A percentile compares a stretch with the other conserved stretches of the same genome.
Conservation (phyloP, 495 filamentous ascomycete genomes). For the Xylaria longipes region DNA sequence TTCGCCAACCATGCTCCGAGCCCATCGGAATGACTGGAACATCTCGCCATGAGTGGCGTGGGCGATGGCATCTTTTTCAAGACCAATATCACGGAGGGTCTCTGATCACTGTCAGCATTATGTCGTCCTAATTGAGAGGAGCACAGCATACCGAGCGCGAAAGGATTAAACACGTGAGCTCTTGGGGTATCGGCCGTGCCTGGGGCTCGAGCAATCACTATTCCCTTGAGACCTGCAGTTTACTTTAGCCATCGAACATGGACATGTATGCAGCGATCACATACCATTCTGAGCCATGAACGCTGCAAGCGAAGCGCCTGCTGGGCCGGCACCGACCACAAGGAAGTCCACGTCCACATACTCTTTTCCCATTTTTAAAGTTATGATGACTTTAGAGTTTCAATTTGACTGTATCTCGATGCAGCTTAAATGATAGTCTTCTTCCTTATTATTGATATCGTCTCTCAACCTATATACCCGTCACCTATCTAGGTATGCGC, state of each 20-base stretch:
- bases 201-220: slow-evolving; percentile 53
- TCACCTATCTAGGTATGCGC: background rate
- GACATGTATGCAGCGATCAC: slow-evolving; percentile 7
- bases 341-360: slow-evolving; percentile 42
- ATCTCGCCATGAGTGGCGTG: slow-evolving; percentile 46
- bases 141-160: slow-evolving; percentile 47
- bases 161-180: slow-evolving; percentile 62
- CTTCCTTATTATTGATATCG: background rate
- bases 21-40: slow-evolving; percentile 61
- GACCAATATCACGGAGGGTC: slow-evolving; percentile 63
- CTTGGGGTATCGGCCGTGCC: slow-evolving; percentile 58
- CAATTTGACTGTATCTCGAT: background rate
- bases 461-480: no score
- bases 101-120: slow-evolving; percentile 39
- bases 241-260: slow-evolving; percentile 5
- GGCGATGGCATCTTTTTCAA: slow-evolving; percentile 52
- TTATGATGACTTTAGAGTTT: background rate
- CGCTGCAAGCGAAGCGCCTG: slow-evolving; percentile 56
- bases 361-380: slow-evolving; percentile 12
- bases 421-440: background rate
- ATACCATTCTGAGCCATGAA: slow-evolving; percentile 57
- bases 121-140: background rate
- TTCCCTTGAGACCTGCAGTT: slow-evolving; percentile 48
- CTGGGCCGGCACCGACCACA: slow-evolving; percentile 58
- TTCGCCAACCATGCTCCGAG: slow-evolving; percentile 59